phyloP scores from a whole-genome alignment of 768 basidiomycete genomes.

The Lactarius hatsudake region DNA sequence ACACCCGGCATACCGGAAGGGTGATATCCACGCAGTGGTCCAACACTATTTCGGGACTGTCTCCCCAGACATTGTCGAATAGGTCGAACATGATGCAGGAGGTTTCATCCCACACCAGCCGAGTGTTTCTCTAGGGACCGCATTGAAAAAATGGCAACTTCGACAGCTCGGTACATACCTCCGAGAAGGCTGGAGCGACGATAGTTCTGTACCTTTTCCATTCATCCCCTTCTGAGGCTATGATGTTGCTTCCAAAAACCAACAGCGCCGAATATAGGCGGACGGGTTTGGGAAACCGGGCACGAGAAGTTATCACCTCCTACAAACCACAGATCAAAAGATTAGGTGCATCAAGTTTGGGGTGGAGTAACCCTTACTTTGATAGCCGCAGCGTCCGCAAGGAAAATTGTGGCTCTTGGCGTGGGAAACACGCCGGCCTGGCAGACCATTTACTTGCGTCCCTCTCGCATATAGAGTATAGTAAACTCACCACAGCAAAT shows the following conservation, averaged over 20 bases:
- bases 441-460: background rate
- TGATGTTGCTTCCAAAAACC: slow-evolving; percentile 59
- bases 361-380: slow-evolving; percentile 10
- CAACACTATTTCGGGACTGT: slow-evolving; percentile 39
- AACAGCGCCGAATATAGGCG: slow-evolving; percentile 44
- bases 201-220: slow-evolving; percentile 68
- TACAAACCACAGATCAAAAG: slow-evolving; percentile 29
- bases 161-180: slow-evolving; percentile 36
- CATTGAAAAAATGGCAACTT: background rate
- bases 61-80: slow-evolving; percentile 46
- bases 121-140: slow-evolving; percentile 35
- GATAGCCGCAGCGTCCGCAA: slow-evolving; percentile 22
- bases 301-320: slow-evolving; percentile 50
- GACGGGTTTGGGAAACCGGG: slow-evolving; percentile 57
- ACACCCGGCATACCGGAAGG: slow-evolving; percentile 41
- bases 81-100: slow-evolving; percentile 34
- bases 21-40: slow-evolving; percentile 54
- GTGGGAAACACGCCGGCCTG: slow-evolving; percentile 13
- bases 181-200: slow-evolving; percentile 62
- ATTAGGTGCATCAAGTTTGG: background rate
- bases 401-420: background rate
- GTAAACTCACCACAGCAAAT: background rate
- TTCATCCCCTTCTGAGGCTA: slow-evolving; percentile 59
- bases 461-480: background rate
- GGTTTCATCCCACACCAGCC: slow-evolving; percentile 41